Conservation (phyloP, 176 grass and related monocot genomes). For the Bolboschoenus planiculmis region DNA sequence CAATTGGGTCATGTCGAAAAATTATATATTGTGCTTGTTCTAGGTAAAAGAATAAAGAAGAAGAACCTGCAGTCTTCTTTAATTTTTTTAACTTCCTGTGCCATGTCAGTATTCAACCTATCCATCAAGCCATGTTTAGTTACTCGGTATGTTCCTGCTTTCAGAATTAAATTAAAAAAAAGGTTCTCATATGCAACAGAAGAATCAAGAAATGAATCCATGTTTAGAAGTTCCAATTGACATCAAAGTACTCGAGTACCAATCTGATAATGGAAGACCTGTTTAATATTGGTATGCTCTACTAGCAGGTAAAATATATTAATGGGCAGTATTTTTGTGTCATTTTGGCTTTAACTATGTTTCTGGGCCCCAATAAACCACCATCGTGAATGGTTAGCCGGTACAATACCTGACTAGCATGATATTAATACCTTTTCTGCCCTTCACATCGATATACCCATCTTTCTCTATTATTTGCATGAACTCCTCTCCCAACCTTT, state of each 20-base stretch:
- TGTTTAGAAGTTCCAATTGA: neutral
- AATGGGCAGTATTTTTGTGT: neutral
- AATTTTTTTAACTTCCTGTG: constrained; percentile 42
- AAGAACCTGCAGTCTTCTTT: constrained; percentile 68
- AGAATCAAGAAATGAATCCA: neutral
- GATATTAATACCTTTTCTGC: constrained; percentile 51
- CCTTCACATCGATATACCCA: constrained; percentile 63
- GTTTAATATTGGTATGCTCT: neutral
- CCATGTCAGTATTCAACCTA: constrained; percentile 72
- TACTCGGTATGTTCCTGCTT: constrained; percentile 53
- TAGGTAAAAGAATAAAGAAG: constrained; percentile 16
- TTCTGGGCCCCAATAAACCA: neutral
- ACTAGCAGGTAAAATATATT: neutral
- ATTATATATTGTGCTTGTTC: neutral
- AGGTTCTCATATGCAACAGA: neutral
- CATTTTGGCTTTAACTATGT: neutral
- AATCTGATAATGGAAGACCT: neutral
- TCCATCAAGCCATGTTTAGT: constrained; percentile 75
- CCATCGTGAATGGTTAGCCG: neutral
- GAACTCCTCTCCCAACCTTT: constrained; percentile 62
- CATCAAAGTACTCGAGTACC: neutral
- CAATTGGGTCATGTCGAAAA: neutral
- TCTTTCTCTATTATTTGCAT: constrained; percentile 71
- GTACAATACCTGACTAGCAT: neutral
- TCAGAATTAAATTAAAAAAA: neutral